Percentiles rank a stretch among this genome's conserved stretches.
Evolutionary conservation across 164 flowering plant genomes (phyloP).

Genomic region (Annona squamosa): DNA sequence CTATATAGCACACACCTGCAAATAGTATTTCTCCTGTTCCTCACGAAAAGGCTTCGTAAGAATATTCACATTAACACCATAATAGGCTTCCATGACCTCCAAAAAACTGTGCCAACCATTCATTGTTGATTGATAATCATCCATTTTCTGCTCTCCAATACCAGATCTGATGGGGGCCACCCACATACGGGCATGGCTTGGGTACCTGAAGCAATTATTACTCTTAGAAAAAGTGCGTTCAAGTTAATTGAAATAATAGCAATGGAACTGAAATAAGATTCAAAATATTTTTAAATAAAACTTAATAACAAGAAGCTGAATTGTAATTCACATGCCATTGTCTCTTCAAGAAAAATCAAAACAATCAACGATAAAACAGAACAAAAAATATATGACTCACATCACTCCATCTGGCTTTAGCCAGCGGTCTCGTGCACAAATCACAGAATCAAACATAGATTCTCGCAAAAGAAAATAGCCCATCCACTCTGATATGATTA

Average conservation of each 20-base stretch:
- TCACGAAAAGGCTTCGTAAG: conserved; percentile 62
- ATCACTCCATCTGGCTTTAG: conserved; percentile 81
- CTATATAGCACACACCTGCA: conserved; percentile 43
- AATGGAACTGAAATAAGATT: background rate
- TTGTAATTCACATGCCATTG: background rate
- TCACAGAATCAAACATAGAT: conserved; percentile 98
- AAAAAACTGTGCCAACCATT: conserved; percentile 67
- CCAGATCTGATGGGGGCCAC: conserved; percentile 84
- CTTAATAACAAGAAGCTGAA: background rate
- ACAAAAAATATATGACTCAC: conserved; percentile 34
- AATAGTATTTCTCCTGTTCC: conserved; percentile 86
- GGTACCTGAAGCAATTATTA: conserved; percentile 55
- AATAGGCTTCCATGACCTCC: conserved; percentile 54
- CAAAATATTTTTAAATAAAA: background rate
- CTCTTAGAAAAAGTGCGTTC: background rate
- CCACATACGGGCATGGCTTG: conserved; percentile 99
- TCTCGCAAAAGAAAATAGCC: conserved; percentile 97
- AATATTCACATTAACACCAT: conserved; percentile 90
- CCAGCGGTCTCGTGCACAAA: conserved; percentile 96
- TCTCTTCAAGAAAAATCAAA: background rate
- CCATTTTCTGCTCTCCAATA: conserved; percentile 58
- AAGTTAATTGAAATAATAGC: background rate
- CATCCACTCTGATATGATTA: conserved; percentile 99
- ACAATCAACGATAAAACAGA: background rate
- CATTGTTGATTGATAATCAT: conserved; percentile 64